A percentile compares a stretch with the other conserved stretches of the same genome.
Evolutionary conservation across 1,284 basidiomycete genomes (phyloP).

Genomic region (Microstroma glucosiphilum): DNA sequence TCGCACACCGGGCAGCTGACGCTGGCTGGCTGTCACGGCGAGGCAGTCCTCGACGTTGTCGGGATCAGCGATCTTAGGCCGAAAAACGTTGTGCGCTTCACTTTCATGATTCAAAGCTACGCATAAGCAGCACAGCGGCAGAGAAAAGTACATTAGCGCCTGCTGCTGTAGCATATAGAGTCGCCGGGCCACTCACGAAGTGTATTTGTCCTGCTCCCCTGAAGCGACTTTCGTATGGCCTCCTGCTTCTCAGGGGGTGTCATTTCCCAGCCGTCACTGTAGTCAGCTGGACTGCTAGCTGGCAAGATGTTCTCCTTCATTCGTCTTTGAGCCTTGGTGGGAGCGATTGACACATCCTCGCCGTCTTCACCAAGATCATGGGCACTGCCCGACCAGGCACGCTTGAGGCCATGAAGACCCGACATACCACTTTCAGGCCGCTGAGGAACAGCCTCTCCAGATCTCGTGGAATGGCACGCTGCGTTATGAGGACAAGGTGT

Average conservation of each 20-base stretch:
- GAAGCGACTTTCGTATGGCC: background rate
- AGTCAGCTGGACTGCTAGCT: background rate
- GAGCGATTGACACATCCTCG: conserved; percentile 3
- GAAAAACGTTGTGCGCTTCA: background rate
- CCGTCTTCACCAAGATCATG: conserved; percentile 22
- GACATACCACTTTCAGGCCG: conserved; percentile 6
- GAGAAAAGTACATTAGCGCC: background rate
- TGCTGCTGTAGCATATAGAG: background rate
- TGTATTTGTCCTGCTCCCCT: background rate
- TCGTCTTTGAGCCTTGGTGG: conserved; percentile 1
- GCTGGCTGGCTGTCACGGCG: background rate
- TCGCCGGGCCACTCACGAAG: background rate
- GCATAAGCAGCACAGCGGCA: background rate
- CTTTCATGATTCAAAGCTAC: background rate
- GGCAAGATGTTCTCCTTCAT: conserved; percentile 13
- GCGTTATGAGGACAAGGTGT: too few species aligned
- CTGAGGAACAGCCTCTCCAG: too few species aligned
- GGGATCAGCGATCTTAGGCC: background rate
- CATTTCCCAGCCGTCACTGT: conserved; percentile 6
- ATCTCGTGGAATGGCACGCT: too few species aligned
- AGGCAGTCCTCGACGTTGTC: background rate
- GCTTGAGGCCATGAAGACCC: conserved; percentile 23
- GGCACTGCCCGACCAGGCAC: conserved; percentile 31
- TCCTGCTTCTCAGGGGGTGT: conserved; percentile 3
- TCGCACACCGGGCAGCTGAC: background rate